phyloP scores from a whole-genome alignment of 345 rosid genomes.

The Lepidium sativum region DNA sequence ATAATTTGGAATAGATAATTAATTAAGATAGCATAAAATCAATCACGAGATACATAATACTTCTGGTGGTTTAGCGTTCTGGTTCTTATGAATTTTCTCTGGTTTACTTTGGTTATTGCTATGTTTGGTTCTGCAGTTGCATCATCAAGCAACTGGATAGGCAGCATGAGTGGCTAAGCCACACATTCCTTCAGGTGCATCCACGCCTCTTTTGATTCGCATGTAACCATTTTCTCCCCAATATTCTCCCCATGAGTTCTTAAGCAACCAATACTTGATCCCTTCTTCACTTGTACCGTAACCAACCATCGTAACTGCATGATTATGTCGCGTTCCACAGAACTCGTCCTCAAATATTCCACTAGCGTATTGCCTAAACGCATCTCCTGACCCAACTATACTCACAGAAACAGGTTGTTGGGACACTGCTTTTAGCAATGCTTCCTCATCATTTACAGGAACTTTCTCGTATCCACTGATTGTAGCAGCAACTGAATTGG shows the following conservation, averaged over 20 bases:
- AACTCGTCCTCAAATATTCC: constrained; percentile 29
- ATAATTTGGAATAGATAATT: no score
- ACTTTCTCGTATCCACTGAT: background rate
- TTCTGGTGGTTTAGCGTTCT: no score
- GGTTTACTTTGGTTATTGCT: no score
- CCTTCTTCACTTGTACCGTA: constrained; percentile 26
- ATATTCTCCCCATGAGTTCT: constrained; percentile 46
- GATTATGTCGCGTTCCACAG: constrained; percentile 19
- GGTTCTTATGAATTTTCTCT: no score
- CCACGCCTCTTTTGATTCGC: constrained; percentile 33
- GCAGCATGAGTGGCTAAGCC: constrained; percentile 33
- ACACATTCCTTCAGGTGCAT: constrained; percentile 27
- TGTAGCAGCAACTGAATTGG: background rate
- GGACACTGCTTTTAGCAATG: background rate
- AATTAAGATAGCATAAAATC: no score
- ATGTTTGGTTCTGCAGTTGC: no score
- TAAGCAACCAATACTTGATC: constrained; percentile 35
- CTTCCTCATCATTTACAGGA: background rate
- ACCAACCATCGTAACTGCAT: constrained; percentile 34
- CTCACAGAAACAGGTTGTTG: constrained; percentile 35
- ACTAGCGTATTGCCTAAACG: constrained; percentile 4
- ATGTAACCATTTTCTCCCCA: constrained; percentile 54
- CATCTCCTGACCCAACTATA: constrained; percentile 1
- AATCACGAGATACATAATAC: no score
- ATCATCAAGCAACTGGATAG: constrained; percentile 34